A percentile compares a stretch with the other conserved stretches of the same genome.
Conservation (phyloP, 2,329 filamentous ascomycete species). For the Phialocephala sp. region DNA sequence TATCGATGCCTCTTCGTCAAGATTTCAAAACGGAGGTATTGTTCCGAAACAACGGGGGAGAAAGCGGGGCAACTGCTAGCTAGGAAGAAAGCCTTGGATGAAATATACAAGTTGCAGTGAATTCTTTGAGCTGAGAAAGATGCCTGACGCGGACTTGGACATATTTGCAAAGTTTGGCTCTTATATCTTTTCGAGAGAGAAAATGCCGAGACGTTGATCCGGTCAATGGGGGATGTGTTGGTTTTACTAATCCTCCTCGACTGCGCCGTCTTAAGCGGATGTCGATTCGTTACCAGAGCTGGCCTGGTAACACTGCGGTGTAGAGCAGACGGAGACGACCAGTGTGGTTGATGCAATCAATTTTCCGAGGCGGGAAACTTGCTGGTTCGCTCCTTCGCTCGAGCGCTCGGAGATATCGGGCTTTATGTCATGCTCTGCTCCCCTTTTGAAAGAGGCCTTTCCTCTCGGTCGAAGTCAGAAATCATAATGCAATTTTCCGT, state of each 20-base stretch:
- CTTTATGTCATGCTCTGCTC: neutral
- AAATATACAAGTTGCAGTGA: too few relatives aligned
- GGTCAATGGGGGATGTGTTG: neutral
- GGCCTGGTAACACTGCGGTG: neutral
- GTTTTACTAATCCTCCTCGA: neutral
- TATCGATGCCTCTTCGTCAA: neutral
- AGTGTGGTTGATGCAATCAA: conserved; percentile 3
- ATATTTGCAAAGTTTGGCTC: too few relatives aligned
- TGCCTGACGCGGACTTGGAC: too few relatives aligned
- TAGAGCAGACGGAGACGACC: conserved; percentile 5
- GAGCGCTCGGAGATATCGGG: neutral
- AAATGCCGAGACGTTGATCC: neutral
- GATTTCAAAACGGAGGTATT: neutral
- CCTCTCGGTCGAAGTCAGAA: neutral
- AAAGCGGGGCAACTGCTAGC: neutral
- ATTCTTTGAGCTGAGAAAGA: too few relatives aligned
- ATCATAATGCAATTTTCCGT: conserved; percentile 1
- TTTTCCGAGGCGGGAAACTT: neutral
- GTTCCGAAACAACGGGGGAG: neutral
- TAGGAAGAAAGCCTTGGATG: too few relatives aligned
- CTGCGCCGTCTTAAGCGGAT: neutral
- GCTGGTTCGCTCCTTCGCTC: neutral
- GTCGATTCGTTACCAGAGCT: neutral
- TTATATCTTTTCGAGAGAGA: too few relatives aligned
- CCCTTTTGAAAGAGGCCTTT: neutral